Evolutionary conservation across 805 yeast genomes (phyloP), one percentile per base, ranked within the genome.

Genomic region (Gaillardinia entomophila): DNA sequence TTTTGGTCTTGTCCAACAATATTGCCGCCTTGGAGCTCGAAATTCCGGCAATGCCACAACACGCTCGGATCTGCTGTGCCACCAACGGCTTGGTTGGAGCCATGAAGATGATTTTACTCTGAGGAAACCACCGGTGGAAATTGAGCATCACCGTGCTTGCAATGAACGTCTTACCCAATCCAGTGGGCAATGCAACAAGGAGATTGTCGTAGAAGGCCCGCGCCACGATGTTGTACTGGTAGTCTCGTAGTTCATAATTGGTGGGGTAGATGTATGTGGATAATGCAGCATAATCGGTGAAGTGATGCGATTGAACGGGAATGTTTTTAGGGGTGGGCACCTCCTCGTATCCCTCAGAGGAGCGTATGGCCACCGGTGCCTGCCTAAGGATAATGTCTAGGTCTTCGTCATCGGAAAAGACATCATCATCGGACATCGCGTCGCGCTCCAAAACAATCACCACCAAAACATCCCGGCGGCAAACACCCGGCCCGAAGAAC

Each of bases 81-180:
- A 92, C 97, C 34, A 92, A 67, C 0, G 99, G 99, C 42, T 89
- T 69, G 2, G 99, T 92, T 0, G 99, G 99, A 0, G 99, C 98
- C 81, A 90, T 80, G 55, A 92, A 92, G 1, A 94, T 75, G 43
- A 92, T 77, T 49, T 89, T 92, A 2, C 87, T 77, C 4, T 60
- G 54, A 12, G 73, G 73, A 14, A 89, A 83, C 98, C 98, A 92
- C 30, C 94, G 61, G 44, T 74, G 79, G 59, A 73, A 92, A 52
- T 92, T 92, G 35, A 88, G 67, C 88, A 92, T 92, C 15, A 90
- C 90, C 0, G 95, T 82, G 24, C 94, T 79, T 2, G 98, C 97
- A 49, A 92, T 88, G 42, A 92, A 87, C 0, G 99, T 92, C 60
- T 92, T 92, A 25, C 99, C 99, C 54, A 89, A 67, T 43, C 99